Evolutionary conservation across 1,284 basidiomycete genomes (phyloP).

Genomic region (Hymenochaete sp.): DNA sequence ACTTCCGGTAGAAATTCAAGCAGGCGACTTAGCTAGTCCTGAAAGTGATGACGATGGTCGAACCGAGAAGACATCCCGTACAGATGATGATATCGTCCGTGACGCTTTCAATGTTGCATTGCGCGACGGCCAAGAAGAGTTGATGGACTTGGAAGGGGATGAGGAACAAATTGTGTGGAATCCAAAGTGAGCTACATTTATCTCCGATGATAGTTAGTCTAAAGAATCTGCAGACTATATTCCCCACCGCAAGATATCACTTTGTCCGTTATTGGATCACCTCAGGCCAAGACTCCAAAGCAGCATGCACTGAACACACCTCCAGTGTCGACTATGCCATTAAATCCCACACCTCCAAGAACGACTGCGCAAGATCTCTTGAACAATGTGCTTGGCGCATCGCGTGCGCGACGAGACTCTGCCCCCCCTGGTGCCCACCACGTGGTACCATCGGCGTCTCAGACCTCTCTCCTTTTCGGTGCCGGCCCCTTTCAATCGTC

Average conservation of each 20-base stretch:
- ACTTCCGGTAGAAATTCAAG: neutral
- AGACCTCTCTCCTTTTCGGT: conserved; percentile 26
- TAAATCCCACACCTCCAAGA: conserved; percentile 21
- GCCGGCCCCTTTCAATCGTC: conserved; percentile 1
- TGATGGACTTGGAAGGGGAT: conserved; percentile 40
- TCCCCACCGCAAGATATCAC: conserved; percentile 15
- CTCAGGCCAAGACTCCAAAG: conserved; percentile 6
- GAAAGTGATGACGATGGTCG: conserved; percentile 46
- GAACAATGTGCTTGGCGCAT: conserved; percentile 40
- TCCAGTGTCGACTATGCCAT: conserved; percentile 20
- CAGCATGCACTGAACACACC: neutral
- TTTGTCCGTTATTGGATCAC: conserved; percentile 8
- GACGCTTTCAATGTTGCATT: conserved; percentile 65
- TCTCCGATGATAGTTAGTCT: neutral
- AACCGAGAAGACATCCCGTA: conserved; percentile 56
- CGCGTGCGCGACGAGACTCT: conserved; percentile 2
- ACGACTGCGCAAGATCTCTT: conserved; percentile 59
- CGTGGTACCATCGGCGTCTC: conserved; percentile 15
- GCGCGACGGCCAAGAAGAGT: conserved; percentile 33
- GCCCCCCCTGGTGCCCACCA: neutral
- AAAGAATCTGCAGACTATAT: conserved; percentile 3
- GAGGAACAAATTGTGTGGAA: conserved; percentile 60
- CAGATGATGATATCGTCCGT: conserved; percentile 75
- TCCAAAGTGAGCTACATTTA: conserved; percentile 36
- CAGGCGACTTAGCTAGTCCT: neutral